Base-by-base conservation (phyloP, 1,284 basidiomycete genomes). In the Boletus semigastroideus region DNA sequence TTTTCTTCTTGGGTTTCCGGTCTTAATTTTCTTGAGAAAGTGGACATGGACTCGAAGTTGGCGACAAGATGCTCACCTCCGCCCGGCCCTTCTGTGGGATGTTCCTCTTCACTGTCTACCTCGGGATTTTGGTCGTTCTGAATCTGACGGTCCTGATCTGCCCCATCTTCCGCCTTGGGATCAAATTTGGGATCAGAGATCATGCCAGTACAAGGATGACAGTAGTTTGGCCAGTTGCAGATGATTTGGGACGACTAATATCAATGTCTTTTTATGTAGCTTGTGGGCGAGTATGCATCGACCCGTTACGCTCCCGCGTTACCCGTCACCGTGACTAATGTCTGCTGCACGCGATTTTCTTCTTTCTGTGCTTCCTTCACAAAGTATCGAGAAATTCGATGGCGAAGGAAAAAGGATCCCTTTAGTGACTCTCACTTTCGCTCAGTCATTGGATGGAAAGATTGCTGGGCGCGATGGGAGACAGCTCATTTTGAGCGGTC, bases 1-100 rank as follows among this genome's bases (percentile, higher is more conserved):
- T 97, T 70, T 97, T 98, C 78, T 92, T 92, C 72, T 91, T 92
- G 72, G 91, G 92, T 72, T 93, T 92, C 69, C 88, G 88, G 41
- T 65, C 72, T 50, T 78, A 74, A n/a, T 31, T 22, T 41, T 43
- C 37, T 53, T 40, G 17, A 54, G 19, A 41, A 46, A 22, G 43
- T 13, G 17, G 33, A 30, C 34, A 37, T 16, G 27, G 20, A n/a
- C n/a, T n/a, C n/a, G n/a, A n/a, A n/a, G 9, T 16, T 25, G 17
- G n/a, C 20, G 46, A 34, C 11, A 28, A 30, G 9, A 25, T 42
- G 22, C 63, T 60, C 54, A 71, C 65, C 65, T 44, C 37, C 58
- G n/a, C 45, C 48, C 22, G 54, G 54, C 17, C 48, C 64, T 19
- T 60, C 60, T 36, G 34, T 46, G 41, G 48, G 52, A 19, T 51